Evolutionary conservation across 768 basidiomycete species (phyloP).

Genomic region (Rhodosporidiobolus odoratus): DNA sequence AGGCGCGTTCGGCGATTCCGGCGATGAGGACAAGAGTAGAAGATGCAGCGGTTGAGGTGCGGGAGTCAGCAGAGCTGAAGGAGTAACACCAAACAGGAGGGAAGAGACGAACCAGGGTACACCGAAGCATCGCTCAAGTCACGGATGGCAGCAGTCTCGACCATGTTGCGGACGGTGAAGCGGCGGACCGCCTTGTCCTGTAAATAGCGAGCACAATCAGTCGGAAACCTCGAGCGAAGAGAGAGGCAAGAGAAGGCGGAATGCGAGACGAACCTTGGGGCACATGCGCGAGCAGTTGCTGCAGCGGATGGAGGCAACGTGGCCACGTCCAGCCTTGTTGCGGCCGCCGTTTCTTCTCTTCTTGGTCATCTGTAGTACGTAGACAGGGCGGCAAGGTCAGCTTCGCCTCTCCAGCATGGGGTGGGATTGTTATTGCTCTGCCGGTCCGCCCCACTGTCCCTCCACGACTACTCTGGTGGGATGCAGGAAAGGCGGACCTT

Average conservation of each 20-base stretch:
- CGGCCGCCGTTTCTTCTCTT: conserved; percentile 99
- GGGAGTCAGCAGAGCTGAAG: neutral
- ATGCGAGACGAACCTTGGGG: conserved; percentile 53
- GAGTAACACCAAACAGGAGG: neutral
- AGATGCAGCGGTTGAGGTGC: too few species aligned
- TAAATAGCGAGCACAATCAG: neutral
- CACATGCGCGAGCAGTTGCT: conserved; percentile 97
- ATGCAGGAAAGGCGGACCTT: too few species aligned
- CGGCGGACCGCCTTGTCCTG: conserved; percentile 93
- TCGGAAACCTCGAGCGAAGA: neutral
- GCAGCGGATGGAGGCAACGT: conserved; percentile 89
- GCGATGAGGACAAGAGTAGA: too few species aligned
- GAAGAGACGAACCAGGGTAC: conserved; percentile 53
- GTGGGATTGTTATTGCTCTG: too few species aligned
- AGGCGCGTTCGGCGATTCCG: too few species aligned
- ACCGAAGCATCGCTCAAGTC: conserved; percentile 95
- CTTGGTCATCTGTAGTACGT: too few species aligned
- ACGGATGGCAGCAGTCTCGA: conserved; percentile 94
- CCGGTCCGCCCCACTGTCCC: too few species aligned
- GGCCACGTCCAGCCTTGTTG: conserved; percentile 99
- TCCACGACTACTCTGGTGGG: too few species aligned
- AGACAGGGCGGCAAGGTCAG: too few species aligned
- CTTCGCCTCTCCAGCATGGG: too few species aligned
- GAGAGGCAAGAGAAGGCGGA: neutral
- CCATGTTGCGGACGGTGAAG: conserved; percentile 99